Evolutionary conservation across 169 alveolate genomes (phyloP).

Genomic region (Eimeria sp.): DNA sequence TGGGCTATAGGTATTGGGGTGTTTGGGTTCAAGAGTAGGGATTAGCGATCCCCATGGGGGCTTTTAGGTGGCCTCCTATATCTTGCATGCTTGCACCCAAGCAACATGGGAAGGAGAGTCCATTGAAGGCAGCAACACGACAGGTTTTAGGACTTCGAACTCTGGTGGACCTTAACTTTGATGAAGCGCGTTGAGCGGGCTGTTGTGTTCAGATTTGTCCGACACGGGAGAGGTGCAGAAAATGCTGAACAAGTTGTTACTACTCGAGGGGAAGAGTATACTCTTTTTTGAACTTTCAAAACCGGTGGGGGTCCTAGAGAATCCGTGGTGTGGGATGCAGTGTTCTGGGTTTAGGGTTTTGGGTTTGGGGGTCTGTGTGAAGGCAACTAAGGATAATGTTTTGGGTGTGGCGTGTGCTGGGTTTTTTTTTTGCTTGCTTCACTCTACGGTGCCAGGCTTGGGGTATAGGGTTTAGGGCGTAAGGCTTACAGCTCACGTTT

Average conservation of each 20-base stretch:
- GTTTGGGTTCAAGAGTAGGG: not conserved
- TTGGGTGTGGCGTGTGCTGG: not conserved
- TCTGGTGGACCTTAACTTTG: not conserved
- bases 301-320: conserved; percentile 5
- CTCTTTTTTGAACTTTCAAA: conserved; percentile 38
- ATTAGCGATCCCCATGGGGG: not conserved
- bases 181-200: not conserved
- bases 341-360: not conserved
- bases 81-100: not conserved
- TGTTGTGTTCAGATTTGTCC: not conserved
- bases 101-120: not conserved
- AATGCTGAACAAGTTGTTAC: not conserved
- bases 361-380: not conserved
- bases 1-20: not conserved
- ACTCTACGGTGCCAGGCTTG: not conserved
- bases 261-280: not conserved
- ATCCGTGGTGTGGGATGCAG: not conserved
- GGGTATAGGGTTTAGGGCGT: not conserved
- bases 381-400: not conserved
- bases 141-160: not conserved
- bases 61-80: not conserved
- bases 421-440: not conserved
- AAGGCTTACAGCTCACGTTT: not conserved
- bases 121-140: not conserved
- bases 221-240: conserved; percentile 21